Evolutionary conservation across 1,139 yeast genomes (phyloP), one percentile per base, ranked within the genome.

Genomic region (Eremothecium coryli): DNA sequence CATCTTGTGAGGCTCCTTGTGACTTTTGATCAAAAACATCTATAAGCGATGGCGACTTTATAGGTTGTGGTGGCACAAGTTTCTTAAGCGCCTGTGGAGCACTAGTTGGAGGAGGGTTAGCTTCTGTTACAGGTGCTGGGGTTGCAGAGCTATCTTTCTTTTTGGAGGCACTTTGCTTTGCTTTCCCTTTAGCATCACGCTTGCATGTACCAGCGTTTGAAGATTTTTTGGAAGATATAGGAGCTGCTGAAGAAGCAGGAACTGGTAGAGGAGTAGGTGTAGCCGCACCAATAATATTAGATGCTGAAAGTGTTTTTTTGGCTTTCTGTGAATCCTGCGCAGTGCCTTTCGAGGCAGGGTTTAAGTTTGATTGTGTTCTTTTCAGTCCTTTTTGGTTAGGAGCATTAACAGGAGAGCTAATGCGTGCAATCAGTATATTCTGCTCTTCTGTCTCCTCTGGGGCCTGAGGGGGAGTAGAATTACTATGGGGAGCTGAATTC

Each of bases 21-120:
- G 49, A 45, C 23, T 55, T 52, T 23, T 53, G 44, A 39, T 42
- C 58, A 22, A 48, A 33, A 4, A 40, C 48, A 15, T 46, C 41
- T 12, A 50, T 28, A 7, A 51, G 17, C 9, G 56, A 44, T n/a
- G 53, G 49, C 3, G 47, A 50, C 49, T 37, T 48, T 48, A 38
- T 47, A 51, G 48, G 54, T 53, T 44, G 54, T 52, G 43, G 50
- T 52, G 48, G 36, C 6, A 41, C 35, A 14, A 48, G 31, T 25
- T 43, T 45, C 29, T 41, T 41, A 9, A 55, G 51, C 6, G 49
- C 40, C 26, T 44, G 47, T 6, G 39, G 22, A 25, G 38, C 26
- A 28, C 39, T 40, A 11, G 39, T 28, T 5, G 39, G 33, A 7
- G 41, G 33, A 5, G 32, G 26, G n/a, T 31, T 32, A 8, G 38